Base-by-base conservation (phyloP, 352 stramenopile genomes). In the Thalassiosira exigua region DNA sequence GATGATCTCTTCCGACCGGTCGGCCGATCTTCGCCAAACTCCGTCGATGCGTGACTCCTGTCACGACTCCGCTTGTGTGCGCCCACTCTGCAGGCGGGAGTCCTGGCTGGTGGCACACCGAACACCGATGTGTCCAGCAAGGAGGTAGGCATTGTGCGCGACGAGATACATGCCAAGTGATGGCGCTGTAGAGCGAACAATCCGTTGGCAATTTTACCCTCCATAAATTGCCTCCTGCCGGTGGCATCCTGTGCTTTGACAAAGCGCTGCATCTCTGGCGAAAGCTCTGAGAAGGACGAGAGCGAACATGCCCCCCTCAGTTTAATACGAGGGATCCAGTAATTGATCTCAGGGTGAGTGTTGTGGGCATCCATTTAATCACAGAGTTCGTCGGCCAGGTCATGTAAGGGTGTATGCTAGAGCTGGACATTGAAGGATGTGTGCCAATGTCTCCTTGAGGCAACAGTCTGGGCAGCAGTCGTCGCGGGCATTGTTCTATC, bases 391-490 rank as follows among this genome's bases (percentile, higher is more conserved):
- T 32, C 26, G 1, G 64, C 22, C 9, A 26, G 14, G 4, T 64
- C 52, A 24, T 64, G 41, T 7, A 65, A 54, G 0, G 64, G 50
- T 60, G 7, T 32, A 21, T 4, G n/a, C 50, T n/a, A 14, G 9
- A 32, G 52, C 33, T 26, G 32, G 46, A 24, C 52, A 66, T 5
- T 27, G 19, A 24, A 56, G 41, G 1, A 76, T 24, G 24, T 76
- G 68, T 0, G 1, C 2, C 0, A 27, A 21, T 2, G 21, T 4
- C 26, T 69, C 68, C 1, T 4, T 5, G 0, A 21, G 11, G 4
- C 22, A 11, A 36, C 68, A 76, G 42, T 76, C 69, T n/a, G 68
- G 68, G 32, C 68, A 76, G 7, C 3, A 46, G n/a, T 48, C 42
- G 29, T 75, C 56, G 21, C 0, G 0, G 4, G 27, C 21, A 3